A percentile compares a stretch with the other conserved stretches of the same genome.
Conservation (phyloP, 2,329 filamentous ascomycete genomes). For the Cladophialophora exuberans region DNA sequence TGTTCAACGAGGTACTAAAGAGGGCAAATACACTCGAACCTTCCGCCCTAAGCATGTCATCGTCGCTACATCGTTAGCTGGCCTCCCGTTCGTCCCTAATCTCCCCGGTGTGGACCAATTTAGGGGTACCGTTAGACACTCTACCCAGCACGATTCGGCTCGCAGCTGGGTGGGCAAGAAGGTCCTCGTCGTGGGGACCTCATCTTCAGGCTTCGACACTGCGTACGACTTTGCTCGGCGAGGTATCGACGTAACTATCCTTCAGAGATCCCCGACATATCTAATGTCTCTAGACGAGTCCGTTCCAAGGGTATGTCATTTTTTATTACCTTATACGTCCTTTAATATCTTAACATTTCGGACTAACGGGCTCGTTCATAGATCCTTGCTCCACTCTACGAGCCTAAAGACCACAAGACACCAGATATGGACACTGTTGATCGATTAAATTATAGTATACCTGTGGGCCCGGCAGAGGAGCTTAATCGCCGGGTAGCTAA, state of each 20-base stretch:
- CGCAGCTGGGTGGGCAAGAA: conserved; percentile 56
- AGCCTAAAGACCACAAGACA: conserved; percentile 12
- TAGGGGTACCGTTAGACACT: conserved; percentile 64
- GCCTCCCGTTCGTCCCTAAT: conserved; percentile 59
- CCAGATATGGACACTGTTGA: conserved; percentile 13
- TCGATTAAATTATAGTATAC: conserved; percentile 10
- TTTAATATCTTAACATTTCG: too few species aligned
- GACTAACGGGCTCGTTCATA: too few species aligned
- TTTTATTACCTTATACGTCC: background rate
- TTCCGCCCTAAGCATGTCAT: conserved; percentile 66
- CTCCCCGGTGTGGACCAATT: conserved; percentile 58
- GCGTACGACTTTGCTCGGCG: conserved; percentile 66
- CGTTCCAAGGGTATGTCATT: conserved; percentile 7
- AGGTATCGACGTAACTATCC: conserved; percentile 68
- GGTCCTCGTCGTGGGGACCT: conserved; percentile 67
- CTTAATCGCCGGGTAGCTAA: conserved; percentile 1
- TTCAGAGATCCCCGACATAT: conserved; percentile 55
- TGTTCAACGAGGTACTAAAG: conserved; percentile 26
- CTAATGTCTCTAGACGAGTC: conserved; percentile 12
- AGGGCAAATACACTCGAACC: conserved; percentile 52
- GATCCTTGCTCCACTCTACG: conserved; percentile 16
- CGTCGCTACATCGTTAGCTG: conserved; percentile 69
- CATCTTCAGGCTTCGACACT: conserved; percentile 62
- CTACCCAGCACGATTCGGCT: conserved; percentile 61
- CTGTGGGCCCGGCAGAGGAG: conserved; percentile 11